These are phyloP conservation scores for Syncephalastrum racemosum DNA, from an alignment of 371 early-diverging fungal genomes.

Conservation along the genomic window DNA sequence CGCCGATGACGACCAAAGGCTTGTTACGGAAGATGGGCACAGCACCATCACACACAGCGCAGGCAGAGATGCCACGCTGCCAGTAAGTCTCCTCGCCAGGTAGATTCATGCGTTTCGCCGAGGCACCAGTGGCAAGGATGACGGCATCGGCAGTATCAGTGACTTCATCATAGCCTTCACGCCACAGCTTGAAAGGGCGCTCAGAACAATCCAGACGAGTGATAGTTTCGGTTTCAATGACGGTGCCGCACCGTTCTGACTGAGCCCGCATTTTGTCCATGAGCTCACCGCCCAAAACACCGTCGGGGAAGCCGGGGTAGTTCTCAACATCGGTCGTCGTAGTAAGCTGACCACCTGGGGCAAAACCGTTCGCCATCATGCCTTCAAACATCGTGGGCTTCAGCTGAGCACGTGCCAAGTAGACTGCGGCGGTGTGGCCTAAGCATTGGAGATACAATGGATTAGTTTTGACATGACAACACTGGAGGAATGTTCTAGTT, in stretches of 20 bases:
- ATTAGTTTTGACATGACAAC: neutral
- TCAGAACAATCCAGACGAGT: conserved; percentile 76
- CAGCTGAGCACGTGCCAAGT: conserved; percentile 91
- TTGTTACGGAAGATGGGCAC: conserved; percentile 96
- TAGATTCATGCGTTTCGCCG: conserved; percentile 91
- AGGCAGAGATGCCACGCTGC: conserved; percentile 95
- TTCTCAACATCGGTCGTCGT: conserved; percentile 93
- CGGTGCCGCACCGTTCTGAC: conserved; percentile 80
- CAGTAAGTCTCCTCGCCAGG: conserved; percentile 55
- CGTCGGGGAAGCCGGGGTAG: conserved; percentile 86
- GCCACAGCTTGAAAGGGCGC: conserved; percentile 91
- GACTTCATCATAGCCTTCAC: conserved; percentile 74
- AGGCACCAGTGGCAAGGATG: conserved; percentile 98
- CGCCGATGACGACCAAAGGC: conserved; percentile 94
- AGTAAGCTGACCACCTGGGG: conserved; percentile 90
- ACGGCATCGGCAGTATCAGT: conserved; percentile 81
- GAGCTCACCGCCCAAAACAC: conserved; percentile 79
- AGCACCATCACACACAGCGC: conserved; percentile 99
- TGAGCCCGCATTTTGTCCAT: conserved; percentile 85
- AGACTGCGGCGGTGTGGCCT: conserved; percentile 95
- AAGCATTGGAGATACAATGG: neutral
- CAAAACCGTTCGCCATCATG: conserved; percentile 90
- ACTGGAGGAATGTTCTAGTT: neutral
- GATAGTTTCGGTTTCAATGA: conserved; percentile 89
- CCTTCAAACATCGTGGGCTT: conserved; percentile 96